Evolutionary conservation across 2,329 filamentous ascomycete species (phyloP), one percentile per base, ranked within the genome.

Genomic region (Cytospora piceicola): DNA sequence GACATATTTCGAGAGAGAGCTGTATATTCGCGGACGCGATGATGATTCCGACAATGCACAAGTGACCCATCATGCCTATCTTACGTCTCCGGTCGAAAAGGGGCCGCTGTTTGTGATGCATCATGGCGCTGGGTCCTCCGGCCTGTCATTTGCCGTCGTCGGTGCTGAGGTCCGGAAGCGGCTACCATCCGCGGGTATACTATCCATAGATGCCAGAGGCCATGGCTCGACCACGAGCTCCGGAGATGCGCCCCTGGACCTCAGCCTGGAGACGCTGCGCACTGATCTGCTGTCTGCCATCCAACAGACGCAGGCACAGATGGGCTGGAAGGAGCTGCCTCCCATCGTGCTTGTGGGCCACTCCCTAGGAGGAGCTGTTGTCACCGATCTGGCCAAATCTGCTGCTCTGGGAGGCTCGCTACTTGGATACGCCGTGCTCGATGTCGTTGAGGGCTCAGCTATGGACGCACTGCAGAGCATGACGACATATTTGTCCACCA

Each of bases 391-490:
- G 64, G 93, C 94, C 15, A 88, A 85, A 73, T 83, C 83, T 22
- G 87, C 87, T 1, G 79, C 82, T 49, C 79, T 97, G 42, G 91
- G 90, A 1, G 76, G 79, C 46, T 84, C 88, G 30, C 76, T 98
- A 1, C 81, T 98, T 20, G 95, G 92, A 24, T 97, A 94, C 77
- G 92, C 89, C 4, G 94, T 98, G 9, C 82, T 99, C 20, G 95
- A 99, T 77, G 93, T 99, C 5, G 95, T 99, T 32, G 95, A 99
- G 78, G 92, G 95, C 14, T 96, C 92, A 0, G 95, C 95, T 39
- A 94, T 99, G 77, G 95, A 98, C 75, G 94, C 95, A 3, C 83
- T 99, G 61, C 89, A 93, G 76, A 94, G 91, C 77, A 99, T 99
- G 95, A 90, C 95, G 70, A 90, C 89, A 3, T 97, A 97, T 76